Conservation (phyloP, 164 flowering plant species). For the Liquidambar formosana region DNA sequence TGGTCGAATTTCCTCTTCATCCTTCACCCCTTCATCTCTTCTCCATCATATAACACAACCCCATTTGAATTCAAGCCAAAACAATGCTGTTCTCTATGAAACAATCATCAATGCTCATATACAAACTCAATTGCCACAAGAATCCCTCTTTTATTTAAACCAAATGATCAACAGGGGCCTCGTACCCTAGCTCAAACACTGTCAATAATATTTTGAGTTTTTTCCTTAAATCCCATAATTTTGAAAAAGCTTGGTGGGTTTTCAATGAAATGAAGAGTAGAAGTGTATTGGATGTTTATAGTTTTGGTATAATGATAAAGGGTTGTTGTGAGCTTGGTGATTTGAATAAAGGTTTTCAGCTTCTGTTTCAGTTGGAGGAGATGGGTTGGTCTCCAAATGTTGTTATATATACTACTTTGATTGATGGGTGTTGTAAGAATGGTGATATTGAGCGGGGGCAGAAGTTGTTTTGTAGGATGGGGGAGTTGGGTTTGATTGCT, state of each 20-base stretch:
- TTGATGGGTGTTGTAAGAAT: constrained; percentile 69
- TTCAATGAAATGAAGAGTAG: constrained; percentile 32
- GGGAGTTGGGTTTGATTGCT: constrained; percentile 52
- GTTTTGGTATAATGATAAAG: constrained; percentile 68
- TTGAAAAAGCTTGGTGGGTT: constrained; percentile 45
- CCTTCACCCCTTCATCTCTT: constrained; percentile 37
- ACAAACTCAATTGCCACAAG: constrained; percentile 32
- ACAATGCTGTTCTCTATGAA: constrained; percentile 30
- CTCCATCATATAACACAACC: constrained; percentile 32
- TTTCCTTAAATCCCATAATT: constrained; percentile 31
- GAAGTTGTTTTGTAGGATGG: constrained; percentile 55
- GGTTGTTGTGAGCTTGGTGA: constrained; percentile 59
- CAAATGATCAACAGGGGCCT: constrained; percentile 42
- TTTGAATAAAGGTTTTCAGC: constrained; percentile 45
- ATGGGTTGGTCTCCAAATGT: constrained; percentile 52
- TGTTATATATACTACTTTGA: constrained; percentile 67
- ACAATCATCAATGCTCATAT: constrained; percentile 40
- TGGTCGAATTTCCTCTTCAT: constrained; percentile 26
- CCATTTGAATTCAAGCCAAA: constrained; percentile 1
- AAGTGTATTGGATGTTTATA: constrained; percentile 46
- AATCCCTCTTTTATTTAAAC: constrained; percentile 39
- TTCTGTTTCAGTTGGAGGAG: constrained; percentile 38
- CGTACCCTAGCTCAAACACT: constrained; percentile 36
- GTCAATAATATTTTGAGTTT: constrained; percentile 42
- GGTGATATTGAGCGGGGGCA: constrained; percentile 49